phyloP scores from a whole-genome alignment of 306 rosid genomes.

The Vigna hirtella region DNA sequence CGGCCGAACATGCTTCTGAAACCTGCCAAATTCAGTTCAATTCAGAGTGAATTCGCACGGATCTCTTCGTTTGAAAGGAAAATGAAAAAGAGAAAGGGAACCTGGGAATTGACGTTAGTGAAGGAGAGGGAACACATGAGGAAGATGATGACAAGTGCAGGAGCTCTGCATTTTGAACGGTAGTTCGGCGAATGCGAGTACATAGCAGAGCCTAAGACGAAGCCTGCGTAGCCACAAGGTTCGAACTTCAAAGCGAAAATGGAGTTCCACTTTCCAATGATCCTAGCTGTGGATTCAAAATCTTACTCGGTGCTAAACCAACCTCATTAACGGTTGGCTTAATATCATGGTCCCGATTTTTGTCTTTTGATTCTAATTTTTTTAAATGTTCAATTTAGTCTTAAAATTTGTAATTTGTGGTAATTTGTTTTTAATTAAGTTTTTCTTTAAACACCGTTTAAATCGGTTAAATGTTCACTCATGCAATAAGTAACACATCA shows the following conservation, averaged over 20 bases:
- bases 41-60: constrained; percentile 27
- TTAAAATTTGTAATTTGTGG: no score
- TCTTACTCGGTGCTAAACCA: not conserved
- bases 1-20: constrained; percentile 68
- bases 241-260: not conserved
- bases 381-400: no score
- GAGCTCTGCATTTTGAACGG: constrained; percentile 51
- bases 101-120: constrained; percentile 85
- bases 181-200: constrained; percentile 47
- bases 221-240: not conserved
- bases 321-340: no score
- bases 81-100: constrained; percentile 31
- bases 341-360: no score
- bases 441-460: no score
- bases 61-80: constrained; percentile 42
- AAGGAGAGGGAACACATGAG: constrained; percentile 51
- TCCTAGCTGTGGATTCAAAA: not conserved
- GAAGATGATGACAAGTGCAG: constrained; percentile 34
- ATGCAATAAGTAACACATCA: no score
- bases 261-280: not conserved
- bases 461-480: no score
- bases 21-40: constrained; percentile 58
- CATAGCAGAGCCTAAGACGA: constrained; percentile 51
- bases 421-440: no score
- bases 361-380: no score